Evolutionary conservation across 2,329 filamentous ascomycete species (phyloP).

Genomic region (Didymella glomerata): DNA sequence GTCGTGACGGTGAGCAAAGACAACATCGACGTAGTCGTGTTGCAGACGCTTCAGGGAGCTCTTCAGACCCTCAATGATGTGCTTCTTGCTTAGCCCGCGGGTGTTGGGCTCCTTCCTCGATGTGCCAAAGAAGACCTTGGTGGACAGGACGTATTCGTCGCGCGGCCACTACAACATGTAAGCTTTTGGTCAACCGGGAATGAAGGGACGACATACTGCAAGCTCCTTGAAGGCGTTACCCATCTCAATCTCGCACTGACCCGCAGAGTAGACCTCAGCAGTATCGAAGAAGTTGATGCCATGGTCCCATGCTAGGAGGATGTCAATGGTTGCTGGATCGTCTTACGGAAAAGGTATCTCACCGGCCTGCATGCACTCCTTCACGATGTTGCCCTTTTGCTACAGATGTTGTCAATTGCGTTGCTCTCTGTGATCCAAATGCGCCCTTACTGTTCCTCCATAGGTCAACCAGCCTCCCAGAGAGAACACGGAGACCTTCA

Average conservation of each 20-base stretch:
- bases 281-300: conserved; percentile 62
- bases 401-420: background rate
- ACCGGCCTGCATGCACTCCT: conserved; percentile 54
- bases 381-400: conserved; percentile 54
- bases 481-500: conserved; percentile 62
- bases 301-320: conserved; percentile 53
- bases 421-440: background rate
- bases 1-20: conserved; percentile 70
- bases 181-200: conserved; percentile 22
- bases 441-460: conserved; percentile 54
- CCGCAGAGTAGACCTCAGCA: conserved; percentile 63
- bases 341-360: background rate
- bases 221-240: conserved; percentile 59
- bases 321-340: background rate
- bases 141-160: conserved; percentile 43
- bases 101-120: conserved; percentile 66
- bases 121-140: conserved; percentile 62
- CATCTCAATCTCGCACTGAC: conserved; percentile 70
- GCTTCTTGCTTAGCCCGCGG: conserved; percentile 59
- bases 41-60: conserved; percentile 66
- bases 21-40: conserved; percentile 71
- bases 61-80: conserved; percentile 67
- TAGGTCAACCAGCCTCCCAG: conserved; percentile 58
- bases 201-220: conserved; percentile 32
- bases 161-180: conserved; percentile 54